A percentile compares a stretch with the other conserved stretches of the same genome.
Conservation (phyloP, 2,329 filamentous ascomycete genomes). For the Tolypocladium inflatum region DNA sequence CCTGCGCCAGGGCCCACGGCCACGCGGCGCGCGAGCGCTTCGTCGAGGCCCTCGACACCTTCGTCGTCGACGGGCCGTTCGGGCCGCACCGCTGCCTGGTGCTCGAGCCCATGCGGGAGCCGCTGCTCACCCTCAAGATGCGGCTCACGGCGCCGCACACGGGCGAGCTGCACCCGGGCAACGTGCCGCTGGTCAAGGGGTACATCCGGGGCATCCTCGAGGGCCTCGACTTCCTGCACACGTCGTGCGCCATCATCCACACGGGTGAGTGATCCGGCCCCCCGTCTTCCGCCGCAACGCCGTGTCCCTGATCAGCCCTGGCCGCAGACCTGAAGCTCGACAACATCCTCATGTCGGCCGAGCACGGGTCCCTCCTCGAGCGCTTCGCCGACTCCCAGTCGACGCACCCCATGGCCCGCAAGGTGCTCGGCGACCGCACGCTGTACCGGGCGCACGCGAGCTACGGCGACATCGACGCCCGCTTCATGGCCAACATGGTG, state of each 20-base stretch:
- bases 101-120: slow-evolving; percentile 26
- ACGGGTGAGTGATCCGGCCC: slow-evolving; percentile 10
- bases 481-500: slow-evolving; percentile 3
- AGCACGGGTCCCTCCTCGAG: slow-evolving; percentile 9
- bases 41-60: slow-evolving; percentile 19
- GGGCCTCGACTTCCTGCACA: slow-evolving; percentile 31
- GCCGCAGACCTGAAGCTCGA: slow-evolving; percentile 12
- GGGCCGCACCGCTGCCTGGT: slow-evolving; percentile 24
- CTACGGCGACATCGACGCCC: slow-evolving; percentile 6
- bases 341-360: slow-evolving; percentile 13
- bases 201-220: slow-evolving; percentile 24
- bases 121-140: slow-evolving; percentile 22
- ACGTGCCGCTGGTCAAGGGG: slow-evolving; percentile 19
- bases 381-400: slow-evolving; percentile 7
- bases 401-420: slow-evolving; percentile 4
- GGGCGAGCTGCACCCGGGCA: slow-evolving; percentile 8
- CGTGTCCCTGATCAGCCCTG: neutral
- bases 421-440: slow-evolving; percentile 3
- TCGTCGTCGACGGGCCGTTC: slow-evolving; percentile 15
- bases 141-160: slow-evolving; percentile 19
- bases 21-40: slow-evolving; percentile 12
- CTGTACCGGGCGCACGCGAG: slow-evolving; percentile 8
- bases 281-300: too few relatives aligned
- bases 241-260: slow-evolving; percentile 32
- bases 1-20: neutral